A percentile compares a stretch with the other conserved stretches of the same genome.
phyloP scores from a whole-genome alignment of 2,329 filamentous ascomycete genomes.

The Fusarium sp. region DNA sequence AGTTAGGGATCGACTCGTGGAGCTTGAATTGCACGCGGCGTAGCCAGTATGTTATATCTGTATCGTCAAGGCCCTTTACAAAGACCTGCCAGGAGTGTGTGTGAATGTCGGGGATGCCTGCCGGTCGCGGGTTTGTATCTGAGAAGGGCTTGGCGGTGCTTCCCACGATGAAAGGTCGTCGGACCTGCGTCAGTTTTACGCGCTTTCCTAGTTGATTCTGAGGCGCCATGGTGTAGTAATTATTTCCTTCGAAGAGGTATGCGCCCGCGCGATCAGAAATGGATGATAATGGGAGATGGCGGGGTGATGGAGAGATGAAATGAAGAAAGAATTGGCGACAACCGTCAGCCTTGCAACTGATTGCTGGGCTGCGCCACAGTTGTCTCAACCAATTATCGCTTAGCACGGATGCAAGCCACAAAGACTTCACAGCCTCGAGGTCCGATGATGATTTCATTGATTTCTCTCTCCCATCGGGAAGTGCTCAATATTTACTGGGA shows the following conservation, averaged over 20 bases:
- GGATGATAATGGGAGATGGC: neutral
- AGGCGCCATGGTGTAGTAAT: slow-evolving; percentile 61
- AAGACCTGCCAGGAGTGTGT: slow-evolving; percentile 98
- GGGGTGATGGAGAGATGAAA: slow-evolving; percentile 4
- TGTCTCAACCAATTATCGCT: slow-evolving; percentile 21
- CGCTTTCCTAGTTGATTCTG: slow-evolving; percentile 66
- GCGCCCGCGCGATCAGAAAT: neutral
- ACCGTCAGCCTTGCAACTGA: slow-evolving; percentile 22
- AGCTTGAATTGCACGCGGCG: slow-evolving; percentile 98
- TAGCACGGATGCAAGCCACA: slow-evolving; percentile 19
- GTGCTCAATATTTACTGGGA: slow-evolving; percentile 5
- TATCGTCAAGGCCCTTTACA: slow-evolving; percentile 86
- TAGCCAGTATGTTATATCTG: slow-evolving; percentile 93
- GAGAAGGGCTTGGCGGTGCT: slow-evolving; percentile 82
- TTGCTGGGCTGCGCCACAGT: slow-evolving; percentile 17
- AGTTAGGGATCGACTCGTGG: slow-evolving; percentile 95
- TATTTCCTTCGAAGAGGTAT: neutral
- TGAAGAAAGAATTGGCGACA: neutral
- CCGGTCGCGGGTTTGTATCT: slow-evolving; percentile 79
- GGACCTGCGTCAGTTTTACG: slow-evolving; percentile 70
- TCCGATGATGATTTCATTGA: slow-evolving; percentile 44
- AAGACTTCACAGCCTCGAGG: slow-evolving; percentile 31
- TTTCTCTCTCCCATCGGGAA: slow-evolving; percentile 24
- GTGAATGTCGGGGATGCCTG: slow-evolving; percentile 83
- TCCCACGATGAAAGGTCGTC: slow-evolving; percentile 74